Evolutionary conservation across 352 stramenopile genomes (phyloP), one percentile per base, ranked within the genome.

Genomic region (Peronospora farinosa): DNA sequence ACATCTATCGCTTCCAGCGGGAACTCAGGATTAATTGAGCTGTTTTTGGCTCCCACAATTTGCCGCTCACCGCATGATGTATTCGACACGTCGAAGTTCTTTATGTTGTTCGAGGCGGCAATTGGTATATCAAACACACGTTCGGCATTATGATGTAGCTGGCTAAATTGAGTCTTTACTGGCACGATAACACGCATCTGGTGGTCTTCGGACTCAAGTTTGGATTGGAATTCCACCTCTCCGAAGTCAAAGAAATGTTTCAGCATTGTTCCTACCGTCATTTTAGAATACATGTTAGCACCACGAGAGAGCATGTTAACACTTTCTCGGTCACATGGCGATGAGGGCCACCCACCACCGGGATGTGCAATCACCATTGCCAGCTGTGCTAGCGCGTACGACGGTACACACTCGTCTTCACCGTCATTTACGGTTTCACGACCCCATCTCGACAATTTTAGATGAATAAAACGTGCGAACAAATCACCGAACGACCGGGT

Each of bases 241-340:
- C 66, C 63, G 35, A 80, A 79, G 42, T 92, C 81, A 33, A 95
- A 92, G 60, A 95, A 95, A 40, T 76, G 65, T 46, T 92, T 92
- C 3, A 92, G 47, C n/a, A 87, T 53, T 13, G 79, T 84, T 8
- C 76, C 78, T 27, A 86, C 80, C 9, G 79, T 86, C 57, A 71
- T 63, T 53, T 91, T 89, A 0, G 81, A 90, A 51, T 92, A 92
- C 51, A 95, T 53, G 46, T 92, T 90, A 11, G 78, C 77, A 15
- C 84, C 84, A 38, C 67, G 79, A 27, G 78, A 82, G 0, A 95
- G 64, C 64, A 91, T 63, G 16, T 78, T 60, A 4, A 62, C 65
- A 44, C 75, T 90, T 51, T 90, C 81, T 35, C 59, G 54, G 46
- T 95, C 84, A 13, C 63, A 83, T 1, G 84, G 78, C 12, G 78